These are phyloP conservation scores for Oryza longistaminata DNA, from an alignment of 176 grass and related monocot species.

Conservation along the genomic window DNA sequence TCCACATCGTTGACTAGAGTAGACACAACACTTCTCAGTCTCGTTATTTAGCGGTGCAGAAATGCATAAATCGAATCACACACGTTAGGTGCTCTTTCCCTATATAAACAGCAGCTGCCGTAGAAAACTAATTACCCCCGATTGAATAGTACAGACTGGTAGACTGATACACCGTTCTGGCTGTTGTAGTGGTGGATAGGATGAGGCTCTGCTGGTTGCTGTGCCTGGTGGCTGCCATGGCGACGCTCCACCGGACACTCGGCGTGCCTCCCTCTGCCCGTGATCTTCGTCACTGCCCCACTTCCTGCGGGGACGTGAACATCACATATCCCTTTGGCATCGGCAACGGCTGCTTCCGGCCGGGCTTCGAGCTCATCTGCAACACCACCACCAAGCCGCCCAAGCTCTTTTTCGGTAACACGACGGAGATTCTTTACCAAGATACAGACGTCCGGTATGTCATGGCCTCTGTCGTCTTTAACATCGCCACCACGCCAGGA, in stretches of 20 bases:
- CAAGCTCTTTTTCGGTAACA: slow-evolving; percentile 18
- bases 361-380: slow-evolving; percentile 19
- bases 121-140: no score
- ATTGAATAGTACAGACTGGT: no score
- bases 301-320: background rate
- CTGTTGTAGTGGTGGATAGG: no score
- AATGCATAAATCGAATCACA: no score
- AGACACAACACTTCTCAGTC: no score
- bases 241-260: background rate
- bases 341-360: background rate
- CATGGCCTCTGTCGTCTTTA: background rate
- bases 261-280: no score
- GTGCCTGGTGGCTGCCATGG: background rate
- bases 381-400: background rate
- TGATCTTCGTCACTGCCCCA: background rate
- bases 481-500: background rate
- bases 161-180: no score
- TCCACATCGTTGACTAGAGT: no score
- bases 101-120: no score
- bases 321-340: slow-evolving; percentile 24
- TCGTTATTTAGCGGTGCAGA: no score
- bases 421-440: no score
- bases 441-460: background rate
- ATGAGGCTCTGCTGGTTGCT: background rate
- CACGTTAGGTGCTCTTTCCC: no score